Evolutionary conservation across 2,329 filamentous ascomycete species (phyloP).

Genomic region (Fonsecaea nubica): DNA sequence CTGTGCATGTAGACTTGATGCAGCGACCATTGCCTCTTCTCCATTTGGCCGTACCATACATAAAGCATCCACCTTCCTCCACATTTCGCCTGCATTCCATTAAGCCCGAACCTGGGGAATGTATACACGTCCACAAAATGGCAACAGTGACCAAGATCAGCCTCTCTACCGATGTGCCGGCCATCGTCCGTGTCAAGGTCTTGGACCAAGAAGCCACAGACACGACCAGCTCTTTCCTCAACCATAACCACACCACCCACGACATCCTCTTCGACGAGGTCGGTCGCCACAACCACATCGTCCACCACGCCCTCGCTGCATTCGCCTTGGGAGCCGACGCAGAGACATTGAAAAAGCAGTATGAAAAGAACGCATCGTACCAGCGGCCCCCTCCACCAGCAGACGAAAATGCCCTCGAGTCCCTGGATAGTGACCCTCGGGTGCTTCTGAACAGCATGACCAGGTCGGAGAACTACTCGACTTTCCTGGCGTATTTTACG

Average conservation of each 20-base stretch:
- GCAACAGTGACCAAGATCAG: slow-evolving; percentile 8
- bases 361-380: slow-evolving; percentile 9
- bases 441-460: neutral
- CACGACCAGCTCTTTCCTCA: slow-evolving; percentile 7
- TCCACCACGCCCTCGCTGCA: slow-evolving; percentile 11
- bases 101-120: neutral
- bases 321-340: slow-evolving; percentile 13
- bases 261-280: slow-evolving; percentile 13
- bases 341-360: slow-evolving; percentile 12
- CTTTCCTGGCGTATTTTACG: slow-evolving; percentile 6
- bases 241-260: slow-evolving; percentile 7
- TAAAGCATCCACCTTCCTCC: neutral
- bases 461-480: slow-evolving; percentile 9
- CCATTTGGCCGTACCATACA: neutral
- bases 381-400: neutral
- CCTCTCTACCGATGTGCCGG: neutral
- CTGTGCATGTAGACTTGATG: neutral
- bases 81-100: neutral
- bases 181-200: neutral
- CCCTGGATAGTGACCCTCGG: neutral
- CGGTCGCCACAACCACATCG: slow-evolving; percentile 19
- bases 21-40: neutral
- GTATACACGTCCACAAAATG: slow-evolving; percentile 2
- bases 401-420: neutral
- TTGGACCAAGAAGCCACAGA: slow-evolving; percentile 1